These are phyloP conservation scores for Xylaria sp. DNA, from an alignment of 2,329 filamentous ascomycete genomes.

Conservation along the genomic window DNA sequence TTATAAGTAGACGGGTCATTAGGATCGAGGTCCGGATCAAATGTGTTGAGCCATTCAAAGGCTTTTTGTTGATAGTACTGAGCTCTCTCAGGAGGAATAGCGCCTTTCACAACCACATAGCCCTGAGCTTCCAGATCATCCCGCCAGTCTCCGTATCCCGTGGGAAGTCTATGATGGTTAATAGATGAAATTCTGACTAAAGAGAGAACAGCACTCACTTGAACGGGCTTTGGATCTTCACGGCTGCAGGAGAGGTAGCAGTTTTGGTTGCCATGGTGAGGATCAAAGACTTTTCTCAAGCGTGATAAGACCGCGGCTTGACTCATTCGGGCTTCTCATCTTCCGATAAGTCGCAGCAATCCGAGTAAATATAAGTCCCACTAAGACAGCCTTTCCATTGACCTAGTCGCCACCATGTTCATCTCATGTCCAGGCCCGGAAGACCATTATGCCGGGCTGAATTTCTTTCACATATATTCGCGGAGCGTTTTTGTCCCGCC, in stretches of 20 bases:
- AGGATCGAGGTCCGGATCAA: constrained; percentile 44
- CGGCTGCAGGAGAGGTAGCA: background rate
- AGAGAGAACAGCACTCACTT: background rate
- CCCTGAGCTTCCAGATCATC: constrained; percentile 46
- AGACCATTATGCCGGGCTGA: constrained; percentile 12
- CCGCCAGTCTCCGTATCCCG: constrained; percentile 39
- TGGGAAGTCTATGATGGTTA: constrained; percentile 14
- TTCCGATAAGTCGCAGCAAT: background rate
- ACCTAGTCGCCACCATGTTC: constrained; percentile 8
- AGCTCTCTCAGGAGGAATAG: constrained; percentile 38
- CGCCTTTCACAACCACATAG: constrained; percentile 47
- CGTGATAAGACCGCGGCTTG: background rate
- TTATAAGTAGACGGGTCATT: constrained; percentile 53
- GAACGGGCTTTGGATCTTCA: constrained; percentile 19
- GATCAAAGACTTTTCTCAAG: background rate
- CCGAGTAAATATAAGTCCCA: constrained; percentile 13
- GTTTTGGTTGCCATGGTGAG: constrained; percentile 7
- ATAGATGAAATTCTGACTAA: background rate
- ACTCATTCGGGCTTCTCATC: background rate
- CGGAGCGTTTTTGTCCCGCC: background rate
- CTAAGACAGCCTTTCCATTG: background rate
- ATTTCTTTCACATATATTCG: background rate
- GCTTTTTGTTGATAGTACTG: constrained; percentile 39
- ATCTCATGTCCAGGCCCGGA: background rate
- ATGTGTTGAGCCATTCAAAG: constrained; percentile 36